phyloP scores from a whole-genome alignment of 2,329 filamentous ascomycete genomes.

The Cercospora beticola region DNA sequence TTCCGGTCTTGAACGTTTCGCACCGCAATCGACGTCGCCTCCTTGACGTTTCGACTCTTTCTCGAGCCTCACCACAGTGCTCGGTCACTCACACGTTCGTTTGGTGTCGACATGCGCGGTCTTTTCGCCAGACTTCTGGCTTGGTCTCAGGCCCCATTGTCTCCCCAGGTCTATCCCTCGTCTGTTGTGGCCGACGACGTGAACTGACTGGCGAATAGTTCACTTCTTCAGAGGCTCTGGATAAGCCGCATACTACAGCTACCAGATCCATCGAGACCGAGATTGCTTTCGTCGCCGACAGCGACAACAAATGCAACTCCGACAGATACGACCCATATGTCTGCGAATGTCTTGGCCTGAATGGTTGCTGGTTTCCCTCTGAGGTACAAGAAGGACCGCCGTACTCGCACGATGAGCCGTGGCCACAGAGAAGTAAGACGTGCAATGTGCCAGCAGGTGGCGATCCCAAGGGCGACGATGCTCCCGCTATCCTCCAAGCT shows the following conservation, averaged over 20 bases:
- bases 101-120: not conserved
- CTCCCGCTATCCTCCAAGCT: constrained; percentile 53
- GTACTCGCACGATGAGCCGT: constrained; percentile 27
- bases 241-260: not conserved
- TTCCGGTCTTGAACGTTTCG: not conserved
- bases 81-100: not conserved
- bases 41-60: not conserved
- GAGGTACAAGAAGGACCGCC: constrained; percentile 24
- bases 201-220: not conserved
- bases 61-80: not conserved
- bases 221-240: not conserved
- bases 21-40: not conserved
- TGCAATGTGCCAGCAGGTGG: constrained; percentile 24
- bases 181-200: not conserved
- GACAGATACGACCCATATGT: constrained; percentile 31
- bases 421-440: constrained; percentile 28
- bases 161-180: not conserved
- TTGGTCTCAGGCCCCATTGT: not conserved
- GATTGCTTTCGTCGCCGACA: constrained; percentile 11
- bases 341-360: constrained; percentile 30
- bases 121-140: constrained; percentile 1
- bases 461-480: constrained; percentile 45
- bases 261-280: not conserved
- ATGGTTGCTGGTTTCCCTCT: constrained; percentile 30
- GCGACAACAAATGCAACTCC: constrained; percentile 10